phyloP scores from a whole-genome alignment of 169 alveolate species.

The Eimeria sp. region DNA sequence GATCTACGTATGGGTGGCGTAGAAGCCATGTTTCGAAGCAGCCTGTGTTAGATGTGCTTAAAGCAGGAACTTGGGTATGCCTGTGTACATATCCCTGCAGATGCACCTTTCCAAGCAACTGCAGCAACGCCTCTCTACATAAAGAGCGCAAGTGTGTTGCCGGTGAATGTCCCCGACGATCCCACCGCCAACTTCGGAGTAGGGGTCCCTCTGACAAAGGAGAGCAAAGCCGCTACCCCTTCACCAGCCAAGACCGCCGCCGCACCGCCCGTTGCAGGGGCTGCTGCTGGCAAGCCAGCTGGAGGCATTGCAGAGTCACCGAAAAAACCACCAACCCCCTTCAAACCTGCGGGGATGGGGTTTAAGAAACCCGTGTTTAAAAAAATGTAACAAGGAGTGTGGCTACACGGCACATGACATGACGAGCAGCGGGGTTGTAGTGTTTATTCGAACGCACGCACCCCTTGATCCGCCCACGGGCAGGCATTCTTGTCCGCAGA shows the following conservation, averaged over 20 bases:
- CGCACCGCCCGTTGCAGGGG: constrained; percentile 27
- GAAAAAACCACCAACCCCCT: constrained; percentile 14
- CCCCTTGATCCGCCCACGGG: not conserved
- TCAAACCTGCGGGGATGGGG: not conserved
- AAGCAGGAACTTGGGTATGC: not conserved
- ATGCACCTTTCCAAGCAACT: constrained; percentile 75
- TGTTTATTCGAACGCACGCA: not conserved
- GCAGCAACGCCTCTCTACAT: constrained; percentile 76
- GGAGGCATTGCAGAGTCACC: constrained; percentile 23
- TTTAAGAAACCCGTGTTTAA: constrained; percentile 62
- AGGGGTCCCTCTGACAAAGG: constrained; percentile 13
- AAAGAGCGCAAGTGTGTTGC: constrained; percentile 56
- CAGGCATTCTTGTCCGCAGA: not conserved
- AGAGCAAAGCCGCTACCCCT: constrained; percentile 1
- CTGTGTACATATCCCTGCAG: constrained; percentile 14
- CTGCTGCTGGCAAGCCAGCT: constrained; percentile 13
- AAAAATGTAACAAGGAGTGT: constrained; percentile 9
- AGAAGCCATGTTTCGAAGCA: not conserved
- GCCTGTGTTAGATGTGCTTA: not conserved
- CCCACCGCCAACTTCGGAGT: constrained; percentile 36
- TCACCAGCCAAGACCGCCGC: constrained; percentile 6
- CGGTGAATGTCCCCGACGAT: constrained; percentile 41
- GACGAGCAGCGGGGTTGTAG: not conserved
- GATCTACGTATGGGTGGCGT: not conserved
- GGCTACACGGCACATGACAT: not conserved